Conservation (phyloP, 73 alveolate species). For the Paramecium biaurelia region DNA sequence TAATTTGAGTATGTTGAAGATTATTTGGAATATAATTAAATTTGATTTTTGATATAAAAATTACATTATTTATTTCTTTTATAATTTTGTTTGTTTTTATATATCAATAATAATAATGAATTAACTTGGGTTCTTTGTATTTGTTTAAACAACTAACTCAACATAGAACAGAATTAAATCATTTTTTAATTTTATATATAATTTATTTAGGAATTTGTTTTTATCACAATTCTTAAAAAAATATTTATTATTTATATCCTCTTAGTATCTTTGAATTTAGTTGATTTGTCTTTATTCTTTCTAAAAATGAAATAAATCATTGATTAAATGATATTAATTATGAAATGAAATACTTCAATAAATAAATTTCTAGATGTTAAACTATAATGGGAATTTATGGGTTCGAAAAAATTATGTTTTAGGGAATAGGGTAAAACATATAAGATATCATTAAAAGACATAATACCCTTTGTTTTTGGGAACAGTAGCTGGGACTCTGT, state of each 20-base stretch:
- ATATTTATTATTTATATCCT: neutral
- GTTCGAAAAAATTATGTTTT: neutral
- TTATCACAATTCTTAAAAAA: neutral
- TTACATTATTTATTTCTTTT: neutral
- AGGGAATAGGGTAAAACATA: neutral
- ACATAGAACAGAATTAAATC: neutral
- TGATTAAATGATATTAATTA: neutral
- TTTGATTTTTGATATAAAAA: neutral
- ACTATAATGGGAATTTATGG: slow-evolving; percentile 11
- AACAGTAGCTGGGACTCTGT: neutral
- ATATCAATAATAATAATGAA: no score
- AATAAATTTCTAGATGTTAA: neutral
- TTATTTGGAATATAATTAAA: no score
- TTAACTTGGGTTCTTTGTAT: neutral
- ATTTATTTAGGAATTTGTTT: neutral
- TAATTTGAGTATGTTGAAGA: neutral
- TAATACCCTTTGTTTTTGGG: slow-evolving; percentile 12
- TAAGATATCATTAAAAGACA: neutral
- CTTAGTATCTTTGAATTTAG: neutral
- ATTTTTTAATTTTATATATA: neutral
- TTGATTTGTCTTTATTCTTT: neutral
- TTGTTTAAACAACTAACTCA: no score
- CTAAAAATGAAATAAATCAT: neutral
- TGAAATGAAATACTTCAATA: neutral
- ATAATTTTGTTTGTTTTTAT: no score